Conservation (phyloP, 805 yeast genomes). For the Komagataella mondaviorum region DNA sequence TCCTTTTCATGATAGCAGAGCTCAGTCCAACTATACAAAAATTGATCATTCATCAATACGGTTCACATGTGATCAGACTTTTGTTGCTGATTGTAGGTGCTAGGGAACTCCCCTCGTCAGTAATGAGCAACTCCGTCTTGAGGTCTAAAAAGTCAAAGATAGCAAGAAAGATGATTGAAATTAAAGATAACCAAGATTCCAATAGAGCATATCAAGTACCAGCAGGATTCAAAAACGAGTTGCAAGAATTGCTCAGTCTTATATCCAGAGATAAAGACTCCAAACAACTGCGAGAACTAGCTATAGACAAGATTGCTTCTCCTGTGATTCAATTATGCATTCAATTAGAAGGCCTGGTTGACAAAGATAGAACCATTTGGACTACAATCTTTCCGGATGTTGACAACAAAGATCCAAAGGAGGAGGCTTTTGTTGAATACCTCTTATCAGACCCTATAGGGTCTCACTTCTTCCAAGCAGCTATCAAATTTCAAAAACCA, state of each 20-base stretch:
- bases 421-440: slow-evolving; percentile 74
- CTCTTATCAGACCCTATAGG: slow-evolving; percentile 84
- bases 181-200: slow-evolving; percentile 65
- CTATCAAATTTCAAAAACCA: slow-evolving; percentile 49
- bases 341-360: slow-evolving; percentile 71
- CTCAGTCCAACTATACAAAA: slow-evolving; percentile 41
- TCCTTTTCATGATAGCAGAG: slow-evolving; percentile 54
- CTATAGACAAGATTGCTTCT: slow-evolving; percentile 72
- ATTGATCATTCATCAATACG: slow-evolving; percentile 67
- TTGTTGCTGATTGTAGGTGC: slow-evolving; percentile 64
- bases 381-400: slow-evolving; percentile 42
- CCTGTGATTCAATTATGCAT: slow-evolving; percentile 75
- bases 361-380: slow-evolving; percentile 61
- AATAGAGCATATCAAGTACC: slow-evolving; percentile 60
- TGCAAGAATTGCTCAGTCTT: slow-evolving; percentile 32
- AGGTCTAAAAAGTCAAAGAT: slow-evolving; percentile 76
- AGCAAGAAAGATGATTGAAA: slow-evolving; percentile 89
- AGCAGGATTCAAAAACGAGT: slow-evolving; percentile 45
- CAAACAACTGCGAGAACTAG: slow-evolving; percentile 47
- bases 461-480: slow-evolving; percentile 75
- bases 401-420: slow-evolving; percentile 40
- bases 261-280: slow-evolving; percentile 25
- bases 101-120: slow-evolving; percentile 61
- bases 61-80: slow-evolving; percentile 77
- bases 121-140: slow-evolving; percentile 53